Percentiles rank a stretch among this genome's conserved stretches.
These are phyloP conservation scores for Tylopilus subfusipes DNA, from an alignment of 768 basidiomycete genomes.

Conservation along the genomic window DNA sequence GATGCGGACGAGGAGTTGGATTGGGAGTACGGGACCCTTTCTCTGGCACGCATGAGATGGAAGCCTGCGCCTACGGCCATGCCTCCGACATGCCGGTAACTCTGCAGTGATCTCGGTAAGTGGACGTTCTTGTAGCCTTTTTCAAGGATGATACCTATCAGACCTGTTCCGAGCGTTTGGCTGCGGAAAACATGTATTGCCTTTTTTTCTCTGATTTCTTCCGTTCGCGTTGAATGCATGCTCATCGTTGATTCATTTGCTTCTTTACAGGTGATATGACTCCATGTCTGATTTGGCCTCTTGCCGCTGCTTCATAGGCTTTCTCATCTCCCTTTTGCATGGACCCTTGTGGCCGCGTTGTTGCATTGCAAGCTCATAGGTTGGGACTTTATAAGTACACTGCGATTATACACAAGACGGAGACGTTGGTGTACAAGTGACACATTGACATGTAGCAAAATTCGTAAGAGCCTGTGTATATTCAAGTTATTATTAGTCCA, in stretches of 20 bases:
- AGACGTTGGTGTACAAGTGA: neutral
- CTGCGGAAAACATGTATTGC: slow-evolving; percentile 66
- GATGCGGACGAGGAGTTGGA: slow-evolving; percentile 35
- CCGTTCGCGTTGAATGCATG: neutral
- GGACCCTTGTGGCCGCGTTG: slow-evolving; percentile 12
- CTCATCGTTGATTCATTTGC: slow-evolving; percentile 7
- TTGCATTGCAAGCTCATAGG: slow-evolving; percentile 12
- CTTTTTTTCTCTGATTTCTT: slow-evolving; percentile 41
- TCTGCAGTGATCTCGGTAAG: slow-evolving; percentile 27
- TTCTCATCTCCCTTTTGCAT: slow-evolving; percentile 1
- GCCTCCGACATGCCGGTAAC: slow-evolving; percentile 46
- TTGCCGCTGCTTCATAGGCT: neutral
- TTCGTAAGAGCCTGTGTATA: neutral
- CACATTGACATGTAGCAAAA: slow-evolving; percentile 13
- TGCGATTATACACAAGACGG: too few relatives aligned
- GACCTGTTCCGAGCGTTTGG: slow-evolving; percentile 71
- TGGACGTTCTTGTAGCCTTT: slow-evolving; percentile 9
- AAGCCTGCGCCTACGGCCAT: slow-evolving; percentile 50
- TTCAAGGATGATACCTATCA: slow-evolving; percentile 63
- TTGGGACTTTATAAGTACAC: neutral
- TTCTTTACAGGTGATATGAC: slow-evolving; percentile 6
- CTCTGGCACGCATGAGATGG: slow-evolving; percentile 52
- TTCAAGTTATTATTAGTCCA: too few relatives aligned
- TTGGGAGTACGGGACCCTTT: slow-evolving; percentile 56
- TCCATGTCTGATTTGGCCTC: neutral